Evolutionary conservation across 169 alveolate genomes (phyloP).

Genomic region (Cryptosporidium ubiquitum): DNA sequence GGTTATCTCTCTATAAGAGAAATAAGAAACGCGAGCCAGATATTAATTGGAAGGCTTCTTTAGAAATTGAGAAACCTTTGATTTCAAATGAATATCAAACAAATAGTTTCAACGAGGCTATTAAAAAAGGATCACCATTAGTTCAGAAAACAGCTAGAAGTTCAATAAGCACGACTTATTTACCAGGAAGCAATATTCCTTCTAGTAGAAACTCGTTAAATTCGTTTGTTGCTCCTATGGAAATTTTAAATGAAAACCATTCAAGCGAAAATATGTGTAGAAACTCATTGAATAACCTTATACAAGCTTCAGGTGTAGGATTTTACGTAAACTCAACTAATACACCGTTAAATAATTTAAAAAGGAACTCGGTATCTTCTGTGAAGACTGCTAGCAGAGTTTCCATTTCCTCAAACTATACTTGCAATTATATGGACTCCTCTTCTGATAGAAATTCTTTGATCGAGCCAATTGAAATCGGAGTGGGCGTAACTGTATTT

Average conservation of each 20-base stretch:
- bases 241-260: background rate
- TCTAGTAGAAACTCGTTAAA: constrained; percentile 57
- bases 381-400: constrained; percentile 6
- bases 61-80: background rate
- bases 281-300: background rate
- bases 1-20: constrained; percentile 43
- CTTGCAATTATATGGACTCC: background rate
- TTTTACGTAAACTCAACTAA: background rate
- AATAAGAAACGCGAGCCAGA: constrained; percentile 13
- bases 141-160: constrained; percentile 48
- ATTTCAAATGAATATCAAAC: background rate
- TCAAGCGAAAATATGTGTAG: background rate
- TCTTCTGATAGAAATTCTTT: constrained; percentile 4
- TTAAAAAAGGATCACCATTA: background rate
- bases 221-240: background rate
- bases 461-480: constrained; percentile 31
- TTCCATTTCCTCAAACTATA: constrained; percentile 25
- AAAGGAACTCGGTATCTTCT: constrained; percentile 22
- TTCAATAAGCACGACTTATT: constrained; percentile 46
- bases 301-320: background rate
- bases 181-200: constrained; percentile 47
- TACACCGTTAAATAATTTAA: background rate
- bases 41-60: background rate
- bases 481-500: constrained; percentile 40
- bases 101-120: background rate